phyloP scores from a whole-genome alignment of 148 eudicot species.

The Vaccinium darrowii region DNA sequence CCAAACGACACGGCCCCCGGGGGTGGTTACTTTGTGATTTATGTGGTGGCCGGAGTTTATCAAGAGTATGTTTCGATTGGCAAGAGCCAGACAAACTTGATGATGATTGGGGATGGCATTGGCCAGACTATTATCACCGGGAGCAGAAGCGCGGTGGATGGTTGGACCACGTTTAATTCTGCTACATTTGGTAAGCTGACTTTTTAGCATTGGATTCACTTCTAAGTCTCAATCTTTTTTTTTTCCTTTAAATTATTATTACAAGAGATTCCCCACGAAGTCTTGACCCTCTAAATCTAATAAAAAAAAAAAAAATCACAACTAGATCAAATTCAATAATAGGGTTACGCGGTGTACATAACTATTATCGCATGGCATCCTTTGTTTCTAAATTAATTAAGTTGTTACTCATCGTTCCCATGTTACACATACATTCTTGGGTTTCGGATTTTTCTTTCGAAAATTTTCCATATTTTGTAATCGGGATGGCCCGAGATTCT shows the following conservation, averaged over 20 bases:
- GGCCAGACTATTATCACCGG: slow-evolving; percentile 64
- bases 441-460: too few relatives aligned
- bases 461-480: too few relatives aligned
- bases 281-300: background rate
- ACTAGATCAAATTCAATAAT: background rate
- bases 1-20: slow-evolving; percentile 50
- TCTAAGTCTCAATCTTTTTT: background rate
- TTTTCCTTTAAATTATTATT: too few relatives aligned
- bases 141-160: slow-evolving; percentile 68
- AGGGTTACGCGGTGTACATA: background rate
- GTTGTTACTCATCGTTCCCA: too few relatives aligned
- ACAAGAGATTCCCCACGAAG: too few relatives aligned
- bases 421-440: too few relatives aligned
- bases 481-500: too few relatives aligned
- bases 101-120: slow-evolving; percentile 82
- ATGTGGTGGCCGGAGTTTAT: slow-evolving; percentile 77
- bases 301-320: too few relatives aligned
- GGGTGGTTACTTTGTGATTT: slow-evolving; percentile 43
- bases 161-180: slow-evolving; percentile 84
- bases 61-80: slow-evolving; percentile 73
- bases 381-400: too few relatives aligned
- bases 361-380: too few relatives aligned
- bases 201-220: background rate
- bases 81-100: slow-evolving; percentile 70
- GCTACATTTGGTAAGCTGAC: slow-evolving; percentile 70